phyloP scores from a whole-genome alignment of 108 stramenopile genomes.

The Nitzschia palea region DNA sequence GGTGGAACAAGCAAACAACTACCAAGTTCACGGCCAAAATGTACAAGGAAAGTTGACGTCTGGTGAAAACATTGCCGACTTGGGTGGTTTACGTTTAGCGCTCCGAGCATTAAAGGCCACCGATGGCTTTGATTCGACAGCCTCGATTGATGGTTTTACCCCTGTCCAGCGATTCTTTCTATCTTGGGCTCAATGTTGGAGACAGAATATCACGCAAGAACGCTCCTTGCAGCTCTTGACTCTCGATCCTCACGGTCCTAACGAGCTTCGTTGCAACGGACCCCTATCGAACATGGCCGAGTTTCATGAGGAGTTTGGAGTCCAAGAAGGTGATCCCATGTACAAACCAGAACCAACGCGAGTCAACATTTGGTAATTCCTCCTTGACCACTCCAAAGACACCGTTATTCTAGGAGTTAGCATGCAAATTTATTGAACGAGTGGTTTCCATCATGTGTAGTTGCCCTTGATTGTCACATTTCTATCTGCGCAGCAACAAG shows the following conservation, averaged over 20 bases:
- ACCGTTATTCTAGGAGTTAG: no score
- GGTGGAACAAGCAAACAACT: conserved; percentile 73
- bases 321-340: conserved; percentile 54
- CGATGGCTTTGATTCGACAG: conserved; percentile 13
- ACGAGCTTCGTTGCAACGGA: conserved; percentile 78
- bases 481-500: no score
- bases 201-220: conserved; percentile 75
- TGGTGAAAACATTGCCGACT: conserved; percentile 81
- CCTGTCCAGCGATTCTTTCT: conserved; percentile 76
- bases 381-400: no score
- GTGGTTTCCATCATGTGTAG: no score
- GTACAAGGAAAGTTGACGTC: conserved; percentile 69
- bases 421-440: no score
- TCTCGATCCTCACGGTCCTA: conserved; percentile 86
- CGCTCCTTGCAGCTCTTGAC: conserved; percentile 77
- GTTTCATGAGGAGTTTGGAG: conserved; percentile 74
- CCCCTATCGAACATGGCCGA: conserved; percentile 73
- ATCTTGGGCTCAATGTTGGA: conserved; percentile 73
- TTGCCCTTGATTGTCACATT: no score
- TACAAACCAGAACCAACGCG: conserved; percentile 54
- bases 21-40: conserved; percentile 67
- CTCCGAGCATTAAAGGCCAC: conserved; percentile 49
- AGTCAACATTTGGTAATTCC: conserved; percentile 88
- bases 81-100: conserved; percentile 74
- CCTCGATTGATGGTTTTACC: conserved; percentile 64